phyloP scores from a whole-genome alignment of 176 grass and related monocot genomes.

The Cenchrus fungigraminus region DNA sequence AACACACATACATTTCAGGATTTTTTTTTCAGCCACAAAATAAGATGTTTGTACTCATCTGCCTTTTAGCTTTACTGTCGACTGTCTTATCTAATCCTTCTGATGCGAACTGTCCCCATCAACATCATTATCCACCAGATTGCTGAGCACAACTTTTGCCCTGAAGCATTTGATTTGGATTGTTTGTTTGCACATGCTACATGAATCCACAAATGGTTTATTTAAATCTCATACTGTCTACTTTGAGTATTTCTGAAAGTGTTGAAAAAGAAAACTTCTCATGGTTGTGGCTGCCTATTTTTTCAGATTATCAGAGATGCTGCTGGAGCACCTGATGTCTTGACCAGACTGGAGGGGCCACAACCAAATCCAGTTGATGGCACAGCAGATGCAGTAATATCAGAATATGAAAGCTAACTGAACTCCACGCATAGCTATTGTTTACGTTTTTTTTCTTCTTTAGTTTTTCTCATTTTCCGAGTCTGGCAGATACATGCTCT shows the following conservation, averaged over 20 bases:
- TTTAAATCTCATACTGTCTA: not conserved
- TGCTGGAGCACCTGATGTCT: constrained; percentile 86
- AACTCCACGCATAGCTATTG: constrained; percentile 1
- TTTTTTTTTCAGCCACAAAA: not conserved
- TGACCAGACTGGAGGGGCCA: constrained; percentile 76
- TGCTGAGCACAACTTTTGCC: not conserved
- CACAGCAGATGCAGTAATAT: constrained; percentile 56
- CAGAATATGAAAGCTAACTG: constrained; percentile 83
- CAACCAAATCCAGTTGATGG: constrained; percentile 35
- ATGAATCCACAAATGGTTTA: not conserved
- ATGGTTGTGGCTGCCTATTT: constrained; percentile 2
- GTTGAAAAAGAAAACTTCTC: not conserved
- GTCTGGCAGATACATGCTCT: constrained; percentile 12
- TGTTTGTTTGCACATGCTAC: not conserved
- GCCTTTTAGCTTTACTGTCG: not conserved
- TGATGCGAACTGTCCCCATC: not conserved
- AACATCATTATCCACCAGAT: constrained; percentile 3
- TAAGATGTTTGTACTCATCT: constrained; percentile 14
- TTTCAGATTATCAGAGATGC: constrained; percentile 90
- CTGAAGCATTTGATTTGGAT: not conserved
- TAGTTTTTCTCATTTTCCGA: not conserved
- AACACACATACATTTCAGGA: not conserved
- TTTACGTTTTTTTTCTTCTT: not conserved
- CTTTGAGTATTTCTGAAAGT: not conserved
- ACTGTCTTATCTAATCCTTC: not conserved